Base-by-base conservation (phyloP, 116 monocot genomes). In the Posidonia oceanica region DNA sequence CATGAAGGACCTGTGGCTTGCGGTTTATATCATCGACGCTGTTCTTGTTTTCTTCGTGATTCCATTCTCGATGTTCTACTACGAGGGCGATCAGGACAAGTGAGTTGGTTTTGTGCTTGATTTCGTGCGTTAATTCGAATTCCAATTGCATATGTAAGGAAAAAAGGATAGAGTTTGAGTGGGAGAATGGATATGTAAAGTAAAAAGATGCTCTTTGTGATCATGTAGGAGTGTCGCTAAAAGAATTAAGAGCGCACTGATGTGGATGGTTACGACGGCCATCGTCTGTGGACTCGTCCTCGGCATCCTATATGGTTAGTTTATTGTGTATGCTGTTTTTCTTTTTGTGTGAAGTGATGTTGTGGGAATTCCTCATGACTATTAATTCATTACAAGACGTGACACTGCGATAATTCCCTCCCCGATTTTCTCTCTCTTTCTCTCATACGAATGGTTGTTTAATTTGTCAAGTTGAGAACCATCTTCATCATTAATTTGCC, bases 51-150 rank as follows among this genome's bases (percentile, higher is more conserved):
- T 96, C 80, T 79, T 96, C 70, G 71, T 86, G 56, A 88, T 96
- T 13, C 95, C 95, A 10, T 96, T 96, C 65, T 86, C 95, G 36
- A 96, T 96, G 86, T 96, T 96, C 76, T 96, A 88, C 58, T 96
- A 96, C 66, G 95, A 96, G 81, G 91, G 91, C 59, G 96, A 96
- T 64, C 91, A 87, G 89, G 96, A 96, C 73, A 91, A 87, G 83
- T 83, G 15, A 38, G 64, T 38, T 36, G n/a, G 44, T 18, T 38
- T 42, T 63, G 17, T 14, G 29, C 20, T 36, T 39, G n/a, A 44
- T 2, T 21, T 51, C n/a, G 63, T 56, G 52, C 21, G 18, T 54
- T 29, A 38, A 23, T 23, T 39, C 38, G 29, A 29, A 5, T 38
- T 22, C 4, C 8, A n/a, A 52, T 53, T 5, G 36, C 44, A 7